A percentile compares a stretch with the other conserved stretches of the same genome.
phyloP scores from a whole-genome alignment of 192 early-diverging fungal genomes.

The Podila clonocystis region DNA sequence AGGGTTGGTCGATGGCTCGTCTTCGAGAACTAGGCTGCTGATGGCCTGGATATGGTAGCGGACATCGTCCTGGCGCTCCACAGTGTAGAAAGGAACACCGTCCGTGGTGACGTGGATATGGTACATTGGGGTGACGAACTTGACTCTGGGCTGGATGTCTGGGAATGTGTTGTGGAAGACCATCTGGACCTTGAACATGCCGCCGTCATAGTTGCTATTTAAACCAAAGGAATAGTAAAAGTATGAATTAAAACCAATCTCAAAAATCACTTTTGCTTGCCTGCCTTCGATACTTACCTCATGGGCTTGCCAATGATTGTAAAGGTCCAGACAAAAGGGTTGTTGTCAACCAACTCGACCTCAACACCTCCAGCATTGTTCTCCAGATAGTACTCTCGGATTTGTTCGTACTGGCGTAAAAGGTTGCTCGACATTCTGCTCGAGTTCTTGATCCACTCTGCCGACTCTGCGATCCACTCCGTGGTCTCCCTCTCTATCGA shows the following conservation, averaged over 20 bases:
- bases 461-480: slow-evolving; percentile 57
- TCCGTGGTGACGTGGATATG: slow-evolving; percentile 68
- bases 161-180: slow-evolving; percentile 68
- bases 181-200: slow-evolving; percentile 64
- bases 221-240: slow-evolving; percentile 3
- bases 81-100: slow-evolving; percentile 66
- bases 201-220: slow-evolving; percentile 64
- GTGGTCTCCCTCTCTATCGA: slow-evolving; percentile 57
- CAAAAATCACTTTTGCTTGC: not conserved
- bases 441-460: slow-evolving; percentile 57
- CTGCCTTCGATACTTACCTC: slow-evolving; percentile 35
- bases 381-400: slow-evolving; percentile 56
- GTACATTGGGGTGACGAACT: slow-evolving; percentile 67
- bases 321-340: slow-evolving; percentile 70
- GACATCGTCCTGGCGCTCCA: slow-evolving; percentile 65
- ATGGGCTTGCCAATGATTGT: slow-evolving; percentile 60
- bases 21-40: slow-evolving; percentile 49
- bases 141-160: slow-evolving; percentile 60
- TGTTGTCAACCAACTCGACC: slow-evolving; percentile 55
- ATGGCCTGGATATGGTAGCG: slow-evolving; percentile 61
- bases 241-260: not conserved
- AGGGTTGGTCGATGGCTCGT: slow-evolving; percentile 49
- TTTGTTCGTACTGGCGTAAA: slow-evolving; percentile 64
- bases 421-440: slow-evolving; percentile 65
- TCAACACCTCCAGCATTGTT: slow-evolving; percentile 57